These are phyloP conservation scores for Carnegiea gigantea DNA, from an alignment of 179 eudicot genomes.

Conservation along the genomic window DNA sequence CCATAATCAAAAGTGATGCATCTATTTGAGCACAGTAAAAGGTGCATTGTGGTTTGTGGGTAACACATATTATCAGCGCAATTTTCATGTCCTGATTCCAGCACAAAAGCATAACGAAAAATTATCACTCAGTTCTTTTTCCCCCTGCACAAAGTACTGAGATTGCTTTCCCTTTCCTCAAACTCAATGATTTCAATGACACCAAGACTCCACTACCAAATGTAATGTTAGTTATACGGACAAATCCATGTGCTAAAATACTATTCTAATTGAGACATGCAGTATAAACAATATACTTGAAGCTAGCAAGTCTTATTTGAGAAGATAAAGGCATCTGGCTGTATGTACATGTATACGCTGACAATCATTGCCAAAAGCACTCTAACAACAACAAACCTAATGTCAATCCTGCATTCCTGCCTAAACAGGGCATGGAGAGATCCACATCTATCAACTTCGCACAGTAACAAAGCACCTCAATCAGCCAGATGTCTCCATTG, in stretches of 20 bases:
- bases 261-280: neutral
- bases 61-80: neutral
- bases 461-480: neutral
- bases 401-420: neutral
- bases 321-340: neutral
- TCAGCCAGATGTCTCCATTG: neutral
- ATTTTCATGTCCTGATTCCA: neutral
- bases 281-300: neutral
- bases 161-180: conserved; percentile 14
- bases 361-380: neutral
- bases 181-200: conserved; percentile 8
- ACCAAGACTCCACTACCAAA: conserved; percentile 3
- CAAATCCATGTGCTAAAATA: conserved; percentile 4
- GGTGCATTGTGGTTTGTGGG: neutral
- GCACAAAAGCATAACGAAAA: neutral
- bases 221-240: neutral
- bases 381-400: neutral
- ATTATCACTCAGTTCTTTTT: neutral
- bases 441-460: neutral
- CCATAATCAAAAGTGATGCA: neutral
- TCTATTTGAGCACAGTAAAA: neutral
- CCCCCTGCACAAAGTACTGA: conserved; percentile 1
- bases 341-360: neutral
- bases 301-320: conserved; percentile 3
- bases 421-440: neutral